A percentile compares a stretch with the other conserved stretches of the same genome.
Evolutionary conservation across 148 eudicot species (phyloP).

Genomic region (Oxyria digyna): DNA sequence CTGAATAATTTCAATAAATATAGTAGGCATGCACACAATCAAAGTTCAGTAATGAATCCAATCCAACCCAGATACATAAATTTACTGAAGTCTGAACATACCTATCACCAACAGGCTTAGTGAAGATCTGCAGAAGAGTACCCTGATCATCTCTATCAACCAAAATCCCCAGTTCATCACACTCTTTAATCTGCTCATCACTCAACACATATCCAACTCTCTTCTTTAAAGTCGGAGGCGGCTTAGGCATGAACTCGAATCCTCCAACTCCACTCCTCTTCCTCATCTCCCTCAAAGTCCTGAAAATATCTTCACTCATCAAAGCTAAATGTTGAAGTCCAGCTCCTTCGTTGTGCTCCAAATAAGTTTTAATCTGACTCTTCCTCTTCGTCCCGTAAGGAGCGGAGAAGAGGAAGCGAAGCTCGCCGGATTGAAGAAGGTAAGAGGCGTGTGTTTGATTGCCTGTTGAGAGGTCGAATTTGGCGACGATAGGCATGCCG

Average conservation of each 20-base stretch:
- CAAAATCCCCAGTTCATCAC: too few species aligned
- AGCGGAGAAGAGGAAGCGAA: constrained; percentile 65
- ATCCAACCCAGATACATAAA: too few species aligned
- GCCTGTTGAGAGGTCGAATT: too few species aligned
- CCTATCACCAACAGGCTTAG: too few species aligned
- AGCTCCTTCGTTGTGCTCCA: constrained; percentile 97
- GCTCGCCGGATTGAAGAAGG: constrained; percentile 50
- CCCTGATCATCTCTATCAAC: too few species aligned
- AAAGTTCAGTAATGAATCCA: too few species aligned
- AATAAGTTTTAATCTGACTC: constrained; percentile 86
- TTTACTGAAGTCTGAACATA: too few species aligned
- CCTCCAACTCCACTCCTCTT: constrained; percentile 66
- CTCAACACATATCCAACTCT: constrained; percentile 56
- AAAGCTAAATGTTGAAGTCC: constrained; percentile 90
- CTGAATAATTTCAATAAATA: too few species aligned
- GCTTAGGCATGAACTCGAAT: constrained; percentile 94
- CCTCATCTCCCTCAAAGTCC: constrained; percentile 82
- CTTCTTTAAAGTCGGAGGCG: constrained; percentile 76
- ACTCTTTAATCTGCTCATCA: constrained; percentile 72
- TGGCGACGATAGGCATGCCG: too few species aligned
- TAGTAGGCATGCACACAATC: too few species aligned
- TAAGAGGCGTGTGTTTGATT: too few species aligned
- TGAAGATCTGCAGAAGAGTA: too few species aligned
- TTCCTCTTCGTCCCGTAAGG: constrained; percentile 89
- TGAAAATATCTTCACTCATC: constrained; percentile 58